phyloP scores from a whole-genome alignment of 2,329 filamentous ascomycete genomes.

The Aspergillus eucalypticola region DNA sequence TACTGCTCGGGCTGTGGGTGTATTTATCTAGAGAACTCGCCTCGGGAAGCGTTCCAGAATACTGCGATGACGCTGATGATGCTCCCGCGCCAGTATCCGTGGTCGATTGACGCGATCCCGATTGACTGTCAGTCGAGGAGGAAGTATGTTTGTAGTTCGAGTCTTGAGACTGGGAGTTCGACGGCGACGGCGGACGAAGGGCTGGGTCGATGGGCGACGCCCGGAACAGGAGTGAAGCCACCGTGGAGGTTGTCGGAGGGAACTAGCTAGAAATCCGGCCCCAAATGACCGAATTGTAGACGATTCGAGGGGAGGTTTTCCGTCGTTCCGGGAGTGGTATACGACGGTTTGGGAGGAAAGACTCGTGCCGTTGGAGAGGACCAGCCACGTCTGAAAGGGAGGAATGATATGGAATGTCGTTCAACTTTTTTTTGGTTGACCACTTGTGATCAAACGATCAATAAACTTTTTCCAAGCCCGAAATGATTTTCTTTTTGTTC shows the following conservation, averaged over 20 bases:
- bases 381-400: slow-evolving; percentile 28
- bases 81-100: slow-evolving; percentile 48
- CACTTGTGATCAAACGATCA: slow-evolving; percentile 9
- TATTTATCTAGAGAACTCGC: slow-evolving; percentile 33
- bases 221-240: slow-evolving; percentile 61
- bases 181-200: slow-evolving; percentile 50
- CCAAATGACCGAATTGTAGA: slow-evolving; percentile 33
- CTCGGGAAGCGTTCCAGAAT: slow-evolving; percentile 39
- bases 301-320: not conserved
- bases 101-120: slow-evolving; percentile 49
- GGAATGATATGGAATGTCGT: slow-evolving; percentile 21
- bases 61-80: slow-evolving; percentile 55
- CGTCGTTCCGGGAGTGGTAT: slow-evolving; percentile 2
- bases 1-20: slow-evolving; percentile 24
- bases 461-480: not conserved
- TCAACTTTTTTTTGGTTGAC: slow-evolving; percentile 7
- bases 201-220: slow-evolving; percentile 58
- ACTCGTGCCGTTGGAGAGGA: slow-evolving; percentile 17
- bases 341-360: slow-evolving; percentile 9
- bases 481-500: slow-evolving; percentile 4
- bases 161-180: slow-evolving; percentile 37
- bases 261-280: slow-evolving; percentile 36
- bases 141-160: slow-evolving; percentile 45
- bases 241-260: slow-evolving; percentile 58
- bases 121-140: slow-evolving; percentile 48